A percentile compares a stretch with the other conserved stretches of the same genome.
Evolutionary conservation across 805 yeast genomes (phyloP).

Genomic region (Sungouiozyma ichnusensis): DNA sequence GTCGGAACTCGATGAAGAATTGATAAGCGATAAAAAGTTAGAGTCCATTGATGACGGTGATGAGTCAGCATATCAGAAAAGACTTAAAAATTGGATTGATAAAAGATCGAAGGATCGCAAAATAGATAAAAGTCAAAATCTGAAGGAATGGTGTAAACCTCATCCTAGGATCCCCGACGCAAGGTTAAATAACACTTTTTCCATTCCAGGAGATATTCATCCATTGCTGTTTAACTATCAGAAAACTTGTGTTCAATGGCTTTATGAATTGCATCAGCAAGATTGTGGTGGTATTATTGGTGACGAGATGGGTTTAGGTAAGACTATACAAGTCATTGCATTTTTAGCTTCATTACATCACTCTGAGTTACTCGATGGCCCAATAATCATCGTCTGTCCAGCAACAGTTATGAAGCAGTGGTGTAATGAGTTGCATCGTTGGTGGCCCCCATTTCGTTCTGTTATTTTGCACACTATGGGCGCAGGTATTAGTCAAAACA

Average conservation of each 20-base stretch:
- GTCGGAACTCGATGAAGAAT: slow-evolving; percentile 8
- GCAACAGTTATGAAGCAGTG: slow-evolving; percentile 95
- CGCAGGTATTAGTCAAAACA: slow-evolving; percentile 52
- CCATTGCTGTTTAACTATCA: slow-evolving; percentile 85
- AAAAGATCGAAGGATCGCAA: slow-evolving; percentile 37
- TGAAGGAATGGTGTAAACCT: slow-evolving; percentile 59
- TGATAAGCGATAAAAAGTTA: slow-evolving; percentile 10
- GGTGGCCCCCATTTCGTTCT: slow-evolving; percentile 96
- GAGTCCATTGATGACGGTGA: slow-evolving; percentile 65
- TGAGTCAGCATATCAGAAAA: slow-evolving; percentile 46
- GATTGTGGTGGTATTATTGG: slow-evolving; percentile 92
- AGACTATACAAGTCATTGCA: slow-evolving; percentile 85
- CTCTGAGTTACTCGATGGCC: slow-evolving; percentile 62
- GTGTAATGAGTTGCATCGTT: slow-evolving; percentile 90
- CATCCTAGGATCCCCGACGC: slow-evolving; percentile 77
- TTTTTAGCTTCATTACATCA: slow-evolving; percentile 87
- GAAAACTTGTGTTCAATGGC: slow-evolving; percentile 94
- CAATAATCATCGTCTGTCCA: slow-evolving; percentile 84
- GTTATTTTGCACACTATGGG: slow-evolving; percentile 89
- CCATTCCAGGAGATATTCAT: slow-evolving; percentile 83
- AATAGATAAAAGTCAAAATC: slow-evolving; percentile 12
- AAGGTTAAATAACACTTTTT: slow-evolving; percentile 53
- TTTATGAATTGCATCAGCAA: slow-evolving; percentile 86
- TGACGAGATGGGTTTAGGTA: slow-evolving; percentile 97
- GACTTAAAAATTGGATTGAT: slow-evolving; percentile 51